A percentile compares a stretch with the other conserved stretches of the same genome.
These are phyloP conservation scores for Neltuma alba DNA, from an alignment of 306 rosid species.

Conservation along the genomic window DNA sequence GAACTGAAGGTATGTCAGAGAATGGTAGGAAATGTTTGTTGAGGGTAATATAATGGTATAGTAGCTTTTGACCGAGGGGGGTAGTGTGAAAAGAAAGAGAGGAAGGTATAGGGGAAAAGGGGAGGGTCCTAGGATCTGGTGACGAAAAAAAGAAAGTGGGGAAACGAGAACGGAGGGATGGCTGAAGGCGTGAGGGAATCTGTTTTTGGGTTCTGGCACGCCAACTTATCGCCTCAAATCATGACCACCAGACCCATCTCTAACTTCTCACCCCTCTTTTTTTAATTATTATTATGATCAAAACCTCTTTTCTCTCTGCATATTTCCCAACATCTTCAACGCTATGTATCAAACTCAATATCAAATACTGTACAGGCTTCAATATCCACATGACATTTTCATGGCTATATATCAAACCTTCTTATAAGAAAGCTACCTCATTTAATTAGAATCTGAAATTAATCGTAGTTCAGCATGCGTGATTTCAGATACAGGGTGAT, in stretches of 20 bases:
- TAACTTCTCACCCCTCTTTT: background rate
- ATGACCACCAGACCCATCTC: slow-evolving; percentile 38
- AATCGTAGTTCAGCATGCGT: no score
- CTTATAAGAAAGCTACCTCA: no score
- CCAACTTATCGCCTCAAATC: slow-evolving; percentile 94
- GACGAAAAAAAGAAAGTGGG: slow-evolving; percentile 44
- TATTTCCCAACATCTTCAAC: slow-evolving; percentile 59
- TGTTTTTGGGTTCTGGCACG: slow-evolving; percentile 74
- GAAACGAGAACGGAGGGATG: slow-evolving; percentile 40
- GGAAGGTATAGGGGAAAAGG: no score
- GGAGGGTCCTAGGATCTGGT: slow-evolving; percentile 88
- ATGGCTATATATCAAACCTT: no score
- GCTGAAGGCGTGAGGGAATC: slow-evolving; percentile 87
- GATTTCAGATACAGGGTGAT: no score
- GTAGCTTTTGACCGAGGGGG: background rate
- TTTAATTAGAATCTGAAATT: no score
- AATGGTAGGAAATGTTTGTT: background rate
- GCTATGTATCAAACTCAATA: no score
- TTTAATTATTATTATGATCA: slow-evolving; percentile 6
- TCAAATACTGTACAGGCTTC: no score
- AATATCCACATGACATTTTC: no score
- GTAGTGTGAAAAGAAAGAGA: background rate
- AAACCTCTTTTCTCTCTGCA: slow-evolving; percentile 36
- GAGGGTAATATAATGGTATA: background rate
- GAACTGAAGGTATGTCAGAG: no score